These are phyloP conservation scores for Boletus fagicola DNA, from an alignment of 768 basidiomycete genomes.

Conservation along the genomic window DNA sequence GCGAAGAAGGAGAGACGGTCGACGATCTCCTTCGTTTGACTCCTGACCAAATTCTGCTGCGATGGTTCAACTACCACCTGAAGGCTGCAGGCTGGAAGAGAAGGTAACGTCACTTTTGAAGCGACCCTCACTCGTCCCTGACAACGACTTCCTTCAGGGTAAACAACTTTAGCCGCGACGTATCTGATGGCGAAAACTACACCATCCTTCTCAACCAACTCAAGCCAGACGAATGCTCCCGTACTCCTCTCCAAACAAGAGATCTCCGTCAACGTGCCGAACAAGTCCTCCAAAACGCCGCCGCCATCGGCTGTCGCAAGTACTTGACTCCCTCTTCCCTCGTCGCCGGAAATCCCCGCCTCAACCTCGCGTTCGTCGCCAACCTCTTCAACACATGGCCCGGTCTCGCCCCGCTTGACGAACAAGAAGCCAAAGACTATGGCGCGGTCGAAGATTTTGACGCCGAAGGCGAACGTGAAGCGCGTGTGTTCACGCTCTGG, in stretches of 20 bases:
- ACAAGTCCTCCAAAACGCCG: conserved; percentile 92
- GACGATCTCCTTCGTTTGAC: conserved; percentile 93
- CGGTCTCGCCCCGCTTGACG: conserved; percentile 90
- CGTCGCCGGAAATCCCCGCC: conserved; percentile 90
- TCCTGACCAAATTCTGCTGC: conserved; percentile 94
- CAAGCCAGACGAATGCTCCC: conserved; percentile 89
- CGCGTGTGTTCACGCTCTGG: conserved; percentile 97
- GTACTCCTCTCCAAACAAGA: conserved; percentile 81
- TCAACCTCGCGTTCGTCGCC: conserved; percentile 97
- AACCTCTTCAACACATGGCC: conserved; percentile 99
- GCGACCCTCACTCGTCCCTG: not conserved
- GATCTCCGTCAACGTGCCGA: conserved; percentile 87
- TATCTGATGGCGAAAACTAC: conserved; percentile 97
- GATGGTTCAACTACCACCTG: conserved; percentile 99
- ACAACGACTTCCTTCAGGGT: conserved; percentile 53
- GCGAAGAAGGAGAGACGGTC: conserved; percentile 96
- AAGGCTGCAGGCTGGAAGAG: conserved; percentile 92
- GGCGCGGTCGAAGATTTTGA: conserved; percentile 95
- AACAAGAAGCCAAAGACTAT: conserved; percentile 89
- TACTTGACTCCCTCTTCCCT: conserved; percentile 92
- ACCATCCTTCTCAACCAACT: conserved; percentile 94
- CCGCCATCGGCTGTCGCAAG: conserved; percentile 89
- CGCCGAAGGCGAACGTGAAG: conserved; percentile 97
- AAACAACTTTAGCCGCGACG: conserved; percentile 96
- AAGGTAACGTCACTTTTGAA: conserved; percentile 45